Base-by-base conservation (phyloP, 2,329 filamentous ascomycete genomes). In the Diaporthe ilicicola region DNA sequence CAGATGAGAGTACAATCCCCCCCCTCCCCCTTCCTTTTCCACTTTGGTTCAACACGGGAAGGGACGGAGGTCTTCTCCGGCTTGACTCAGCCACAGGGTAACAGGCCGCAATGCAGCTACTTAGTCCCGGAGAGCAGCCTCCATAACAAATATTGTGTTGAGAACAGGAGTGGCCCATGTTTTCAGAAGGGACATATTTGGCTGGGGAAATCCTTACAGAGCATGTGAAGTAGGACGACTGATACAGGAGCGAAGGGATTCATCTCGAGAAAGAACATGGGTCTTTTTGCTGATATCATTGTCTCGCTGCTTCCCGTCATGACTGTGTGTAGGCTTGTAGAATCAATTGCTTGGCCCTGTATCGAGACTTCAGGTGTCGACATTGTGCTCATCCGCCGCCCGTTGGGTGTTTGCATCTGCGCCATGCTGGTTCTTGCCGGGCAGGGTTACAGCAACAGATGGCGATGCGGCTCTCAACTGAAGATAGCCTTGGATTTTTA, bases 211-310 rank as follows among this genome's bases (percentile, higher is more conserved):
- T 9, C 7, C 56, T 46, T 62, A 62, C 56, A 85, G 62, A 86
- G 85, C 42, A 85, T 84, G 72, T 87, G 86, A 15, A 87, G 78
- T 68, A 87, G 79, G 17, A 88, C 76, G 4, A 87, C 75, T 0
- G 83, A 85, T 5, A 72, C 67, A 34, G 70, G 70, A n/a, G 69
- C 70, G 39, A 64, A 72, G 2, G 68, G 71, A n/a, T 70, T 55
- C 48, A 72, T 56, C 50, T 72, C 71, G 34, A 70, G 62, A 29
- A 72, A 70, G 50, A 67, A 70, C 71, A 72, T 72, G n/a, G 70
- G 37, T 37, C 51, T 65, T 22, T 70, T 69, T 48, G 29, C 42
- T 27, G 34, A 61, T 19, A 24, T 44, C 17, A 66, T 54, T 9
- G 59, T 66, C 37, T 69, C 37, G 13, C 51, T 64, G 70, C 56